These are phyloP conservation scores for Helotiales sp. DNA, from an alignment of 2,329 filamentous ascomycete species.

Conservation along the genomic window DNA sequence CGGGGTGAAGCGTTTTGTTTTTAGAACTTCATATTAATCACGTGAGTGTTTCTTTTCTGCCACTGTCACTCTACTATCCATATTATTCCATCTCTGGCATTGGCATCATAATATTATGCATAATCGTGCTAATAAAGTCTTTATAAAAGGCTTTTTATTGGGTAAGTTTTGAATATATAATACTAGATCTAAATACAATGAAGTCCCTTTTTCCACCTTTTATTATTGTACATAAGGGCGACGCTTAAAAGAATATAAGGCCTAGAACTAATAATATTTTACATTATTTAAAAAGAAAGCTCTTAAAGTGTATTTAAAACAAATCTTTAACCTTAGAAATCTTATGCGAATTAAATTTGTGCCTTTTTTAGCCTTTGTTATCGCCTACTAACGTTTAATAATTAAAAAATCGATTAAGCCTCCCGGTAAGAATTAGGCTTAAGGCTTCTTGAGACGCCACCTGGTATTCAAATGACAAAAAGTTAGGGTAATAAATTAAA, in stretches of 20 bases:
- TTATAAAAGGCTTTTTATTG: constrained; percentile 25
- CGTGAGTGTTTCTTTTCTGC: no score
- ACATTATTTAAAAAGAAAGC: constrained; percentile 40
- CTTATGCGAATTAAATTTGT: no score
- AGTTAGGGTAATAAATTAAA: constrained; percentile 25
- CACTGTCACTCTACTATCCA: no score
- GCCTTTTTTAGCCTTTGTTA: constrained; percentile 26
- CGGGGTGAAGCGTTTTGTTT: no score
- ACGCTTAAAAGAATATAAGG: constrained; percentile 40
- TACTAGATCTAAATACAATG: constrained; percentile 36
- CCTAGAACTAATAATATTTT: constrained; percentile 40
- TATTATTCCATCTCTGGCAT: no score
- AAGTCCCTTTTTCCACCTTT: constrained; percentile 34
- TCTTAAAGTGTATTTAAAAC: constrained; percentile 19
- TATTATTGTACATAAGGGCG: constrained; percentile 29
- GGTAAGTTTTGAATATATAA: constrained; percentile 32
- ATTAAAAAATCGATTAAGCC: constrained; percentile 27
- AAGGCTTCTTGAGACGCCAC: constrained; percentile 31
- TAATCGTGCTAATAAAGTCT: constrained; percentile 28
- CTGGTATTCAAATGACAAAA: constrained; percentile 29
- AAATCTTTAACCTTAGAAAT: constrained; percentile 21
- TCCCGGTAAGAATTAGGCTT: constrained; percentile 31
- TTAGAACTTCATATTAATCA: no score
- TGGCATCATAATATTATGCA: constrained; percentile 7
- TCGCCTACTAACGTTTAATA: constrained; percentile 21